These are phyloP conservation scores for Lactifluus volemus DNA, from an alignment of 768 basidiomycete genomes.

Conservation along the genomic window DNA sequence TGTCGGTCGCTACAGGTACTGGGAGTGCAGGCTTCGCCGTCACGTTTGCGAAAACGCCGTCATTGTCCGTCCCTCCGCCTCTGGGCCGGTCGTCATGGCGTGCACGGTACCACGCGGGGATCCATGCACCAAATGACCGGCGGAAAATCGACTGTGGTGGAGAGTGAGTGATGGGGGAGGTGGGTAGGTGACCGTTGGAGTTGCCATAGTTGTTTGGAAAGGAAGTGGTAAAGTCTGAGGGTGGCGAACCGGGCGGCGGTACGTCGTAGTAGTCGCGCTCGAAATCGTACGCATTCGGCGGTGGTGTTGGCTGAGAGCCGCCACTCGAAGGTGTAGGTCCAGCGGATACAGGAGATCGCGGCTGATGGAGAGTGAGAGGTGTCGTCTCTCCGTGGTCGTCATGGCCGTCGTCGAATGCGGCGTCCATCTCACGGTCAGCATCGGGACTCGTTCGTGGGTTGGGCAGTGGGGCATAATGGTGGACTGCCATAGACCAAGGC, in stretches of 20 bases:
- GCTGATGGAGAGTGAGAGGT: constrained; percentile 29
- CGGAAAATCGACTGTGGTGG: constrained; percentile 45
- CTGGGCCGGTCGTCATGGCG: constrained; percentile 31
- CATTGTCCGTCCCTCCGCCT: constrained; percentile 76
- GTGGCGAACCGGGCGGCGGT: constrained; percentile 77
- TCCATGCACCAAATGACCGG: constrained; percentile 47
- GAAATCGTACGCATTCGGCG: constrained; percentile 60
- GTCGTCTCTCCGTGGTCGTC: constrained; percentile 32
- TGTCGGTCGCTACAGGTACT: constrained; percentile 37
- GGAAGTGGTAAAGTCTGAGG: constrained; percentile 45
- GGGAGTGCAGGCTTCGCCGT: constrained; percentile 69
- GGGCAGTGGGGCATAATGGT: constrained; percentile 43
- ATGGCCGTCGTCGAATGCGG: constrained; percentile 62
- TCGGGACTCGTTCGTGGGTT: constrained; percentile 37
- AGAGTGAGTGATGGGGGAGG: constrained; percentile 33
- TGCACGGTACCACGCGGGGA: constrained; percentile 49
- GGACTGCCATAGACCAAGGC: constrained; percentile 29
- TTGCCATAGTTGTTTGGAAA: constrained; percentile 56
- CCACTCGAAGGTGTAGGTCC: constrained; percentile 22
- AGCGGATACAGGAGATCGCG: constrained; percentile 25
- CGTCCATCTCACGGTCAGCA: constrained; percentile 59
- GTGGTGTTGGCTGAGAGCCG: constrained; percentile 15
- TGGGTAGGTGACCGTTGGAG: constrained; percentile 57
- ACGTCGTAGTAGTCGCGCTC: constrained; percentile 61
- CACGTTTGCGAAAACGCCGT: constrained; percentile 94